Evolutionary conservation across 164 flowering plant species (phyloP).

Genomic region (Liriodendron chinense): DNA sequence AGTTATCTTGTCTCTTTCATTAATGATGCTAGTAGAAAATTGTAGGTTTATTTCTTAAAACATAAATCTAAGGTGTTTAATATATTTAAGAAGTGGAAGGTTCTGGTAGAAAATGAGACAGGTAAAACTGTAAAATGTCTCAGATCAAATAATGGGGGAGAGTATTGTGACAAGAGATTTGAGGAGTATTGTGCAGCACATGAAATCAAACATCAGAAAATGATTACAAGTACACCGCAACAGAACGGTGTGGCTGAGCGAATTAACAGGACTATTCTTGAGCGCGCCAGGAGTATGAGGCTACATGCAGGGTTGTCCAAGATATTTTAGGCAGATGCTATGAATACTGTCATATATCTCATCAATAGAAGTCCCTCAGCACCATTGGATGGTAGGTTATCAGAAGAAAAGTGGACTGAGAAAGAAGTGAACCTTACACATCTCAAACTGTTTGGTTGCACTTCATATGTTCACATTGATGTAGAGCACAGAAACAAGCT

Average conservation of each 20-base stretch:
- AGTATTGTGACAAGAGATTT: not conserved
- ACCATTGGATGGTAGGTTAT: not conserved
- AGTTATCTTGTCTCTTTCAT: not conserved
- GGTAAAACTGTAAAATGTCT: not conserved
- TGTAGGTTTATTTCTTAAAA: not conserved
- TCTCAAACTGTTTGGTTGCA: constrained; percentile 2
- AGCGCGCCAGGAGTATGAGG: constrained; percentile 2
- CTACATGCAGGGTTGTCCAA: constrained; percentile 2
- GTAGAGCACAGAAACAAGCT: not conserved
- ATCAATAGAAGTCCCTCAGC: not conserved
- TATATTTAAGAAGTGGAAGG: constrained; percentile 2
- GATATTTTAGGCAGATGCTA: constrained; percentile 2
- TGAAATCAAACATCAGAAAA: not conserved
- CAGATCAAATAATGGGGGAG: constrained; percentile 1
- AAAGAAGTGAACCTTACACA: constrained; percentile 8
- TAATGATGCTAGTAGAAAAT: constrained; percentile 1
- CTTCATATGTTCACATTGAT: constrained; percentile 5
- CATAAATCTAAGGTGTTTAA: not conserved
- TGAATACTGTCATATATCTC: not conserved
- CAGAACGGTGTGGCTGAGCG: not conserved
- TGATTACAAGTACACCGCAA: not conserved
- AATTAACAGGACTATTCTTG: not conserved
- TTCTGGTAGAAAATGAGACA: not conserved
- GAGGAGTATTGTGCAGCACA: too few species aligned
- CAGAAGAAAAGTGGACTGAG: not conserved